phyloP scores from a whole-genome alignment of 495 filamentous ascomycete genomes.

The Ascobolus immersus region DNA sequence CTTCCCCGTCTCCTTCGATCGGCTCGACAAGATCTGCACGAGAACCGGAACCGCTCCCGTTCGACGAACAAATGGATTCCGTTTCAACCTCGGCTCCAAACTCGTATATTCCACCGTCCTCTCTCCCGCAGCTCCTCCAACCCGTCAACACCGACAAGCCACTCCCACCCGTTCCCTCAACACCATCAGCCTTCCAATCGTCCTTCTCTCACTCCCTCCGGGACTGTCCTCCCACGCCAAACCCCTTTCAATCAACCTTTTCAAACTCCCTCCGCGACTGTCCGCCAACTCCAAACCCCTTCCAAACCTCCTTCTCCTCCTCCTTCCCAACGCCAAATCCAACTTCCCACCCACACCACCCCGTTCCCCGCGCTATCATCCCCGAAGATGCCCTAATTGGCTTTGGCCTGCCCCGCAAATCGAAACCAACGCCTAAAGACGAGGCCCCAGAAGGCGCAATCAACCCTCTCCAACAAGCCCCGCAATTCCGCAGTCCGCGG shows the following conservation, averaged over 20 bases:
- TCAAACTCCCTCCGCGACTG: no score
- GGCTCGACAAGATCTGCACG: constrained; percentile 6
- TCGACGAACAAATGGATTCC: neutral
- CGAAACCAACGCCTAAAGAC: no score
- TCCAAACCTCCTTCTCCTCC: neutral
- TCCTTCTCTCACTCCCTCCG: neutral
- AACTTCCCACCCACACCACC: neutral
- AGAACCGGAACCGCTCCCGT: constrained; percentile 9
- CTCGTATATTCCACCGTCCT: neutral
- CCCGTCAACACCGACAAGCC: constrained; percentile 3
- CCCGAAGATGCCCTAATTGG: neutral
- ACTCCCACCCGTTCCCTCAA: neutral
- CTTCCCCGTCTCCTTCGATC: constrained; percentile 2
- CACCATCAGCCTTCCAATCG: neutral
- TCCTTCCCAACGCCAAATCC: neutral
- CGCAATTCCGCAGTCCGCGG: constrained; percentile 8
- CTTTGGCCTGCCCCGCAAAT: neutral
- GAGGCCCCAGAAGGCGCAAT: no score
- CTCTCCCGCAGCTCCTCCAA: neutral
- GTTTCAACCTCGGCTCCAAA: neutral
- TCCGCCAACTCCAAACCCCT: neutral
- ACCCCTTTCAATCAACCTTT: neutral
- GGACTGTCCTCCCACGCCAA: neutral
- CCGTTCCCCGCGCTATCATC: neutral
- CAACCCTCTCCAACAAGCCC: constrained; percentile 9